phyloP scores from a whole-genome alignment of 2,329 filamentous ascomycete genomes.

The Trichophyton equinum region DNA sequence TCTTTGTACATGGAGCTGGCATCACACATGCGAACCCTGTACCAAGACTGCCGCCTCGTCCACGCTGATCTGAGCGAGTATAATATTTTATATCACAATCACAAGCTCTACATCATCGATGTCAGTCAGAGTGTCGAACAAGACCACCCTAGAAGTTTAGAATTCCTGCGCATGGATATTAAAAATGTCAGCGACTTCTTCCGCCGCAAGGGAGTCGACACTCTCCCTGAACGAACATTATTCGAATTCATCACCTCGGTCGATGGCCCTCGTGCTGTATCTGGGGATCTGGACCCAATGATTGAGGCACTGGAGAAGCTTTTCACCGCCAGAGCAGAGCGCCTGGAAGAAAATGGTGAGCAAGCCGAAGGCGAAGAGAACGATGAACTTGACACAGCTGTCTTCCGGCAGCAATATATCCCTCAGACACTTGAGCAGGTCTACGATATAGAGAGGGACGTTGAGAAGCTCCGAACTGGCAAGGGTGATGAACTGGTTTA shows the following conservation, averaged over 20 bases:
- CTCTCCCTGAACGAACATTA: conserved; percentile 61
- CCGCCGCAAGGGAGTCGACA: conserved; percentile 69
- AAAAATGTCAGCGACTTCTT: conserved; percentile 96
- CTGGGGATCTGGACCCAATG: conserved; percentile 43
- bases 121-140: conserved; percentile 96
- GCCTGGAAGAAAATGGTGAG: conserved; percentile 36
- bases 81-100: conserved; percentile 82
- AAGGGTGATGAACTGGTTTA: conserved; percentile 71
- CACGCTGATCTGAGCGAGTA: conserved; percentile 98
- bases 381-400: conserved; percentile 70
- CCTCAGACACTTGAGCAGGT: conserved; percentile 92
- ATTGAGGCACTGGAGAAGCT: conserved; percentile 52
- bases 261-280: conserved; percentile 35
- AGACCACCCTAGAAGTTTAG: conserved; percentile 80
- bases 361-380: conserved; percentile 37
- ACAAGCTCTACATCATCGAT: conserved; percentile 83
- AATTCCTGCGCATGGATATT: conserved; percentile 96
- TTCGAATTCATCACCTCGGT: conserved; percentile 69
- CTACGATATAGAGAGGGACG: conserved; percentile 89
- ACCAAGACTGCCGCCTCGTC: conserved; percentile 80
- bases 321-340: conserved; percentile 44
- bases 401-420: conserved; percentile 93
- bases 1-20: conserved; percentile 71
- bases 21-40: conserved; percentile 81
- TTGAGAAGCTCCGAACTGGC: conserved; percentile 60